Evolutionary conservation across 495 filamentous ascomycete genomes (phyloP), one percentile per base, ranked within the genome.

Genomic region (Aspergillus bridgeri): DNA sequence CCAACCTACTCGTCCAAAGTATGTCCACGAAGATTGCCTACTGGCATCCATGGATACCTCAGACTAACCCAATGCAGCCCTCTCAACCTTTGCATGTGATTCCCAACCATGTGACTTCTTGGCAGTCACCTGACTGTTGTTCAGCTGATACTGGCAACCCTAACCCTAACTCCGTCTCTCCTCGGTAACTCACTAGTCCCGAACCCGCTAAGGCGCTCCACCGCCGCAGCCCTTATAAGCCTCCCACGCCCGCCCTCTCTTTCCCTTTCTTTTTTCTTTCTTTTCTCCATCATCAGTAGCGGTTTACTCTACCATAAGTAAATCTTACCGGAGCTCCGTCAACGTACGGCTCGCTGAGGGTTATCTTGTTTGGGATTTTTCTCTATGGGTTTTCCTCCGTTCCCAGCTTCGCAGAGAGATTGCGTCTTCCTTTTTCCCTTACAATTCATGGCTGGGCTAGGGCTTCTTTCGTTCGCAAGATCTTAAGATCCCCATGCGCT

Each of bases 241-340:
- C 42, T 27, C 20, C 4, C n/a, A 43, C 9, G 54, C 6, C 54
- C 48, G 42, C 29, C 43, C 11, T 25, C 51, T 65, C 60, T 49
- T 27, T 22, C 48, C 63, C 60, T 49, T 25, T 61, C 58, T 66
- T 68, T 71, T 75, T 68, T 67, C 62, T 68, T 64, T 72, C 67
- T 57, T 65, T 72, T 75, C 67, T 64, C 48, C 64, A 79, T 79
- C 76, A 79, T 79, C 76, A 79, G 76, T 78, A 78, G 75, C 65
- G 75, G 75, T 78, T 78, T 78, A 78, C 75, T 69, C 73, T 60
- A 51, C 33, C 33, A 38, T 38, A 38, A 38, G 33, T 38, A 38
- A 38, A 76, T 63, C 60, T 58, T 59, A 69, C 60, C 64, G 69
- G 69, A 72, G 76, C 74, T 79, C 73, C 72, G 68, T 68, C 57